phyloP scores from a whole-genome alignment of 2,329 filamentous ascomycete species.

The Pezicula carpinea region DNA sequence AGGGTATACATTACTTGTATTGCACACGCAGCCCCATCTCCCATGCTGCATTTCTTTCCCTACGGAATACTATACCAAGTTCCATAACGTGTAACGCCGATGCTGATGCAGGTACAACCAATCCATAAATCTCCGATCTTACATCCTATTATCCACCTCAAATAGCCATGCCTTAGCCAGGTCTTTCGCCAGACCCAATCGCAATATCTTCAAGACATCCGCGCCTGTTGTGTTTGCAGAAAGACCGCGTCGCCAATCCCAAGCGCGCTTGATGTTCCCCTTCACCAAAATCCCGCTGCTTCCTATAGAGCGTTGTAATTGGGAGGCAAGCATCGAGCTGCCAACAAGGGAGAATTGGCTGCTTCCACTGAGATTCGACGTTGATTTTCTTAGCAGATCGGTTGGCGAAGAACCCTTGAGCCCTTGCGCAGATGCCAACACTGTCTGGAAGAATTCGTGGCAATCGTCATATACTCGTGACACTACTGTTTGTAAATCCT shows the following conservation, averaged over 20 bases:
- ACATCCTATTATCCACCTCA: constrained; percentile 48
- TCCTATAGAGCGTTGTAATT: constrained; percentile 56
- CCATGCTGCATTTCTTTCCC: too few relatives aligned
- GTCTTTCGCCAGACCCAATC: constrained; percentile 70
- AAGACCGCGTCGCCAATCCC: constrained; percentile 66
- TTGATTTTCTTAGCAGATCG: constrained; percentile 63
- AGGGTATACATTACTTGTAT: too few relatives aligned
- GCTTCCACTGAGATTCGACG: constrained; percentile 47
- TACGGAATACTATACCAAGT: too few relatives aligned
- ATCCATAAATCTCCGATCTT: constrained; percentile 9
- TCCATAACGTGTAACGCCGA: too few relatives aligned
- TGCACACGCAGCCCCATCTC: too few relatives aligned
- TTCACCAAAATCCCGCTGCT: constrained; percentile 44
- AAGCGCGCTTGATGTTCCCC: constrained; percentile 53
- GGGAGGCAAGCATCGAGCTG: constrained; percentile 64
- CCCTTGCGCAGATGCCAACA: constrained; percentile 65
- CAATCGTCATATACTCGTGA: constrained; percentile 68
- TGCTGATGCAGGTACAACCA: too few relatives aligned
- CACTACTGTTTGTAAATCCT: constrained; percentile 74
- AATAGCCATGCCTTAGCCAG: constrained; percentile 65
- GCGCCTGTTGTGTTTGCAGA: constrained; percentile 53
- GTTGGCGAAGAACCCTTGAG: constrained; percentile 58
- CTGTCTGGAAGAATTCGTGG: constrained; percentile 73
- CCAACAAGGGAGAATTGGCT: constrained; percentile 60
- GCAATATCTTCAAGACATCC: constrained; percentile 68